Conservation (phyloP, 176 grass and related monocot species). For the Echinochloa phyllopogon region DNA sequence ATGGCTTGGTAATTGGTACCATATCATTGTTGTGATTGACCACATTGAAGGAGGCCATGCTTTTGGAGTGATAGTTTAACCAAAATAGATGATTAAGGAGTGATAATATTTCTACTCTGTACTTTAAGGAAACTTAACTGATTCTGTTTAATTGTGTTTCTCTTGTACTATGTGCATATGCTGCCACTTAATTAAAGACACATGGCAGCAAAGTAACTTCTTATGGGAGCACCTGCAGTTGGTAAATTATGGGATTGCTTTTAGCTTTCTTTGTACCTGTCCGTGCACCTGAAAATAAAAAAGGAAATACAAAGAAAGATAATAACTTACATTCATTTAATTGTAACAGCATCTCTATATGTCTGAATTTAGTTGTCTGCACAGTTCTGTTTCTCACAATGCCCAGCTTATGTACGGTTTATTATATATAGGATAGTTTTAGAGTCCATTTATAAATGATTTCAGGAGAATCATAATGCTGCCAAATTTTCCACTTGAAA, state of each 20-base stretch:
- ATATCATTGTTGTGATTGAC: neutral
- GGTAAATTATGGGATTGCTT: neutral
- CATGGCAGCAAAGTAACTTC: neutral
- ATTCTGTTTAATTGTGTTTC: neutral
- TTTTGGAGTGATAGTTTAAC: neutral
- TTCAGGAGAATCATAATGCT: neutral
- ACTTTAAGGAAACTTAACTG: neutral
- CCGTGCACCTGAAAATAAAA: neutral
- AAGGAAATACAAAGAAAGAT: neutral
- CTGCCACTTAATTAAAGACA: neutral
- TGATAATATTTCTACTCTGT: neutral
- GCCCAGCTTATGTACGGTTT: neutral
- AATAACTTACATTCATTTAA: neutral
- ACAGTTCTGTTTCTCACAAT: neutral
- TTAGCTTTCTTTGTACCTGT: neutral
- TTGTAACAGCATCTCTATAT: slow-evolving; percentile 7
- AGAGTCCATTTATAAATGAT: neutral
- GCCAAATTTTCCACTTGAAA: neutral
- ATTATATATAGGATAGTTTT: neutral
- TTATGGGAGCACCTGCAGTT: neutral
- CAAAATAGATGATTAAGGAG: neutral
- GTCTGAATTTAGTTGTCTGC: slow-evolving; percentile 9
- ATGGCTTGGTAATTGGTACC: neutral
- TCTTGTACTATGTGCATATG: neutral
- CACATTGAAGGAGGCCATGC: neutral